Conservation (phyloP, 305 asterid genomes). For the Fraxinus xanthoxyloides region DNA sequence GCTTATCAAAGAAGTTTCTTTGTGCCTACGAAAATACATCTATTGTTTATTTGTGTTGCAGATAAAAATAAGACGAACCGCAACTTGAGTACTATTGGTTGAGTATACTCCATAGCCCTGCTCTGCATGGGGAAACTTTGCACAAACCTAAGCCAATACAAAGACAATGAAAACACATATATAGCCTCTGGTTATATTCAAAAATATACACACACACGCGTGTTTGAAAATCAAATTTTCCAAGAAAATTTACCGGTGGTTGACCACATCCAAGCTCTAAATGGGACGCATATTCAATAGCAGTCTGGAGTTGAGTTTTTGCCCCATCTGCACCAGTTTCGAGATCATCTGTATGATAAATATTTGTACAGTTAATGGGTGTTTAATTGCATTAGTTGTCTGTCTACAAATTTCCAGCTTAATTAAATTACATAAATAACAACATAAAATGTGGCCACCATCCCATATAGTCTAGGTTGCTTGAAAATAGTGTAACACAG, state of each 20-base stretch:
- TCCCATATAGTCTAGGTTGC: too few species aligned
- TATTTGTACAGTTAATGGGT: background rate
- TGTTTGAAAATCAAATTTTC: background rate
- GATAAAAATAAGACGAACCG: conserved; percentile 30
- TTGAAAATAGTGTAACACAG: too few species aligned
- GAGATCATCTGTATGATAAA: conserved; percentile 39
- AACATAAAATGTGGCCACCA: too few species aligned
- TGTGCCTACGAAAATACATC: background rate
- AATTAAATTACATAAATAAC: too few species aligned
- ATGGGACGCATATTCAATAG: conserved; percentile 40
- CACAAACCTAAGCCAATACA: conserved; percentile 42
- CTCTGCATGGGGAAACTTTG: conserved; percentile 52
- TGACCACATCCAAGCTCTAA: conserved; percentile 64
- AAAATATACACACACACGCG: background rate
- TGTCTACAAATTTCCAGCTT: background rate
- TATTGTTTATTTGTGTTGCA: background rate
- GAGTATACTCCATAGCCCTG: conserved; percentile 51
- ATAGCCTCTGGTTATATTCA: background rate
- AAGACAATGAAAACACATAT: background rate
- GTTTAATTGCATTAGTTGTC: background rate
- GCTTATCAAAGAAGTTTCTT: background rate
- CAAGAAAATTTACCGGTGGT: conserved; percentile 41
- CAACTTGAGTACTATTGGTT: conserved; percentile 41
- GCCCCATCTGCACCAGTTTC: conserved; percentile 38
- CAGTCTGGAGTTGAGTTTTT: conserved; percentile 37